Percentiles rank a stretch among this genome's conserved stretches.
Evolutionary conservation across 1,284 basidiomycete genomes (phyloP).

Genomic region (Porodaedalea pini): DNA sequence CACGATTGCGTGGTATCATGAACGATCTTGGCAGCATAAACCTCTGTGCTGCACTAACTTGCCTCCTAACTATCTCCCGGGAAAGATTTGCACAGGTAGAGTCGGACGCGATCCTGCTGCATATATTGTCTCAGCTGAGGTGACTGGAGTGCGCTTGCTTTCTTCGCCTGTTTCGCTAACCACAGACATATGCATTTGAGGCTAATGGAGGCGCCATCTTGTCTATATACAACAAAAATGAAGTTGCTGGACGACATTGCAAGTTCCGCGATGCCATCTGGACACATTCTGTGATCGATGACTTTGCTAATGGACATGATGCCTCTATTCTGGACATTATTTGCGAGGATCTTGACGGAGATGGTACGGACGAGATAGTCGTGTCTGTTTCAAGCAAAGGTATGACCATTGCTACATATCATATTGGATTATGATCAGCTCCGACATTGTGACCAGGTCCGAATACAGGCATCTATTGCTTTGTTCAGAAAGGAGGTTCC

Average conservation of each 20-base stretch:
- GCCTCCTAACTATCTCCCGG: background rate
- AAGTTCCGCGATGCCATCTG: conserved; percentile 11
- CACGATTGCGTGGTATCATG: conserved; percentile 15
- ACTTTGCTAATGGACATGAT: conserved; percentile 1
- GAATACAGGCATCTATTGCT: conserved; percentile 16
- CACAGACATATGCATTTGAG: background rate
- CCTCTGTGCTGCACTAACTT: background rate
- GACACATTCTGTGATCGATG: conserved; percentile 10
- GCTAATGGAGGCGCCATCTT: conserved; percentile 2
- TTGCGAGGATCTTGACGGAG: conserved; percentile 18
- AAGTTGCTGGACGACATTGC: background rate
- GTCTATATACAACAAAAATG: conserved; percentile 5
- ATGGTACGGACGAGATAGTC: conserved; percentile 19
- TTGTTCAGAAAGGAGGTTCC: background rate
- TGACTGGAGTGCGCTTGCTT: background rate
- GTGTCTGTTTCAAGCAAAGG: conserved; percentile 14
- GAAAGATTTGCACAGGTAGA: conserved; percentile 9
- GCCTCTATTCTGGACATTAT: conserved; percentile 13
- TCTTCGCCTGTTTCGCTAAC: background rate
- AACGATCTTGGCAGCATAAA: conserved; percentile 11
- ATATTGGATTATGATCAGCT: background rate
- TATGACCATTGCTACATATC: background rate
- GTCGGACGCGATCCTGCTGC: conserved; percentile 7
- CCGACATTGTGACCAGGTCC: conserved; percentile 4
- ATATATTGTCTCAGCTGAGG: conserved; percentile 15